These are phyloP conservation scores for Ephemerocybe angulata DNA, from an alignment of 768 basidiomycete species.

Conservation along the genomic window DNA sequence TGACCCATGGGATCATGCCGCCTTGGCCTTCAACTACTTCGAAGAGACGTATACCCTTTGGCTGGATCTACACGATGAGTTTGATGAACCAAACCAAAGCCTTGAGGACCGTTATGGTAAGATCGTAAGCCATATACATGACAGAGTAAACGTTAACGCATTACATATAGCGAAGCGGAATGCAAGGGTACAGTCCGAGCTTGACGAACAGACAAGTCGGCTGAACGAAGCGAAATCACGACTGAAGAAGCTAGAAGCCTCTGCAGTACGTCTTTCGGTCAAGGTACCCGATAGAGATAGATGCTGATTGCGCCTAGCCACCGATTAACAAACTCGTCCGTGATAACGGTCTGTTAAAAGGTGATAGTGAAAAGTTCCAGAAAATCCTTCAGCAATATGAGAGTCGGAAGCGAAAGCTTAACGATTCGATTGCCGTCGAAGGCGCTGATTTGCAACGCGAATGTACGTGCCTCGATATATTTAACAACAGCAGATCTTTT, in stretches of 20 bases:
- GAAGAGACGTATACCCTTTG: constrained; percentile 65
- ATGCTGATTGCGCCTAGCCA: constrained; percentile 36
- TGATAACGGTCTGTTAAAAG: constrained; percentile 58
- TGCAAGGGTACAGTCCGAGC: constrained; percentile 57
- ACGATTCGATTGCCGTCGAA: constrained; percentile 63
- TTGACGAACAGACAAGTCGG: constrained; percentile 53
- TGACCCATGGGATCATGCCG: constrained; percentile 67
- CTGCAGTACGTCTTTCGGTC: constrained; percentile 43
- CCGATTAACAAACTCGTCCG: constrained; percentile 62
- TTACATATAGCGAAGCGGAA: constrained; percentile 77
- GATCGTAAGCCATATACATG: too few species aligned
- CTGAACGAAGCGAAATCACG: constrained; percentile 49
- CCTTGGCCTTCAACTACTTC: constrained; percentile 74
- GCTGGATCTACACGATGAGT: constrained; percentile 64
- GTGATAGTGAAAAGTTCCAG: constrained; percentile 77
- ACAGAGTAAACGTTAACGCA: too few species aligned
- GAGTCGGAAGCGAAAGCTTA: constrained; percentile 61
- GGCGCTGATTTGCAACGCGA: constrained; percentile 53
- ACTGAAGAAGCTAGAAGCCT: constrained; percentile 53
- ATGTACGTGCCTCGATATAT: constrained; percentile 41
- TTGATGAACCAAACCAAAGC: constrained; percentile 63
- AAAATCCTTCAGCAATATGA: constrained; percentile 71
- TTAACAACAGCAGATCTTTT: not conserved
- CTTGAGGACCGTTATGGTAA: constrained; percentile 77
- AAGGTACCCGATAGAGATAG: constrained; percentile 1